Evolutionary conservation across 2,329 filamentous ascomycete genomes (phyloP).

Genomic region (Drechslera avenae): DNA sequence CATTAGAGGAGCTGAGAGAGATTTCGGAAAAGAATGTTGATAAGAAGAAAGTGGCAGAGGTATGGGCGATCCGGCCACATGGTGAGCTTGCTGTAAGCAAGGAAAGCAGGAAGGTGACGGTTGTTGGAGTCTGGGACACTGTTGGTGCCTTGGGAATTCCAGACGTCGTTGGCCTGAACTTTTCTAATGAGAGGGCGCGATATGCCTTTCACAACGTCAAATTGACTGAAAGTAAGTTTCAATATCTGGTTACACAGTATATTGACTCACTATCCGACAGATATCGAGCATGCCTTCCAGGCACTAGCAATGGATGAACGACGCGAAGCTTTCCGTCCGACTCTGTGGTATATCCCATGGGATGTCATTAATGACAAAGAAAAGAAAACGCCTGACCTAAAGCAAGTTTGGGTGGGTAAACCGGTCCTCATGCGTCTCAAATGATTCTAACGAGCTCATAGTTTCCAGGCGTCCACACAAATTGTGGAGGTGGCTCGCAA

Average conservation of each 20-base stretch:
- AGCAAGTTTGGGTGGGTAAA: slow-evolving; percentile 55
- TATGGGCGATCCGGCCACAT: slow-evolving; percentile 46
- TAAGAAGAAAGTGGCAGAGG: slow-evolving; percentile 23
- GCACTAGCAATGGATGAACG: slow-evolving; percentile 61
- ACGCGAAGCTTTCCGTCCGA: slow-evolving; percentile 58
- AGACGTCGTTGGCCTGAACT: slow-evolving; percentile 45
- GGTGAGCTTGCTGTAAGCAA: slow-evolving; percentile 24
- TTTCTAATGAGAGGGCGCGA: slow-evolving; percentile 25
- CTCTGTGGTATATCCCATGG: slow-evolving; percentile 55
- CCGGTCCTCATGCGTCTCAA: rapidly evolving
- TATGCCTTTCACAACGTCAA: slow-evolving; percentile 45
- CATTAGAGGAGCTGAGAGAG: too few relatives aligned
- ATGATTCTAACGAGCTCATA: background rate
- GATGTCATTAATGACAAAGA: slow-evolving; percentile 36
- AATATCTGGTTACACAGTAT: background rate
- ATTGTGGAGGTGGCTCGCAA: slow-evolving; percentile 55
- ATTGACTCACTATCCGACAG: slow-evolving; percentile 37
- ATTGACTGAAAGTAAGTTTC: slow-evolving; percentile 39
- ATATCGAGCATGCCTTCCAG: slow-evolving; percentile 60
- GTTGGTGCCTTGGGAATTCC: slow-evolving; percentile 54
- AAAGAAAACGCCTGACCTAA: slow-evolving; percentile 44
- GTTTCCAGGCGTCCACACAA: slow-evolving; percentile 59
- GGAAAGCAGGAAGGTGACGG: slow-evolving; percentile 45
- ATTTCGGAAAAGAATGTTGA: too few relatives aligned
- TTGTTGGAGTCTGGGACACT: slow-evolving; percentile 57